A percentile compares a stretch with the other conserved stretches of the same genome.
Evolutionary conservation across 805 yeast species (phyloP).

Genomic region (Zygotorulaspora florentina): DNA sequence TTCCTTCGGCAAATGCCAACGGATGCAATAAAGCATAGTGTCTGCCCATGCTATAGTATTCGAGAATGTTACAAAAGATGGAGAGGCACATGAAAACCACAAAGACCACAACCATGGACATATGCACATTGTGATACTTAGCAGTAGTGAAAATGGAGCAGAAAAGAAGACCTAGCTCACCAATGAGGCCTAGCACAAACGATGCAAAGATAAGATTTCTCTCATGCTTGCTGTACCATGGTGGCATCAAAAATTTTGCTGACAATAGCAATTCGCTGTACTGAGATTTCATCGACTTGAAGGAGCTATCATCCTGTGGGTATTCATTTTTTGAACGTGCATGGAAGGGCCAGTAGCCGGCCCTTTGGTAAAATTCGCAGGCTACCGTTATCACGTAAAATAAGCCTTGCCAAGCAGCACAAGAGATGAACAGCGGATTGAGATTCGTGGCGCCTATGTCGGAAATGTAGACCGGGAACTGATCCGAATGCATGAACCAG

Average conservation of each 20-base stretch:
- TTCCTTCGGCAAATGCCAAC: constrained; percentile 13
- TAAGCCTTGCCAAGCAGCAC: constrained; percentile 73
- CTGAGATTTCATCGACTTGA: constrained; percentile 17
- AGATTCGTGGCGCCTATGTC: constrained; percentile 85
- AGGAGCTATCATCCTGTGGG: constrained; percentile 41
- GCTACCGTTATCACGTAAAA: constrained; percentile 61
- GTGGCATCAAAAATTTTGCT: constrained; percentile 33
- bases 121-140: constrained; percentile 50
- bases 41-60: constrained; percentile 45
- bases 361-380: constrained; percentile 60
- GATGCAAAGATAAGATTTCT: constrained; percentile 40
- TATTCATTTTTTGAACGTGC: constrained; percentile 21
- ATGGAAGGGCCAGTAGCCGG: constrained; percentile 40
- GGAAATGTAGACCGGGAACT: constrained; percentile 65
- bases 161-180: constrained; percentile 69
- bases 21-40: constrained; percentile 41
- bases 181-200: constrained; percentile 46
- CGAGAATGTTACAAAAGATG: constrained; percentile 41
- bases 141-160: constrained; percentile 71
- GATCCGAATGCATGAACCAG: constrained; percentile 45
- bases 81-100: constrained; percentile 61
- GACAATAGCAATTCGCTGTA: constrained; percentile 19
- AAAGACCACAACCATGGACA: constrained; percentile 68
- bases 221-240: constrained; percentile 39
- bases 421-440: constrained; percentile 77